These are phyloP conservation scores for Amanita rimosa DNA, from an alignment of 768 basidiomycete genomes.

Conservation along the genomic window DNA sequence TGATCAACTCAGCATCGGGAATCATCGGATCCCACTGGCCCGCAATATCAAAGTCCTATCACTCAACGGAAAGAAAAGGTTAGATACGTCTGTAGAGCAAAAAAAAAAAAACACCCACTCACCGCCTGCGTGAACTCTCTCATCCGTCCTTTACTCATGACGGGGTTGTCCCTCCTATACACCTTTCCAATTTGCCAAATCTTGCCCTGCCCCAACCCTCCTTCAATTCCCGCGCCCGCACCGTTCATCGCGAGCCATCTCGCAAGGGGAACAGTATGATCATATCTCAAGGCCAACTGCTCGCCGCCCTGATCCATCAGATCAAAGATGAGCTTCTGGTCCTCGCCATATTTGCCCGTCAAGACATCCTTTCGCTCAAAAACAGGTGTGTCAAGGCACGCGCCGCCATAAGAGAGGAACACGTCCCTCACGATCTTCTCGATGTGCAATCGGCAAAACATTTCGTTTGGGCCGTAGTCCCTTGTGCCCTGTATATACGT, in stretches of 20 bases:
- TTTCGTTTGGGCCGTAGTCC: constrained; percentile 88
- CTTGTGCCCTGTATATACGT: constrained; percentile 62
- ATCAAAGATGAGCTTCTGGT: constrained; percentile 95
- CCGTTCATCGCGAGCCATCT: constrained; percentile 93
- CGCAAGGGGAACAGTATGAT: constrained; percentile 95
- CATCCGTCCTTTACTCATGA: constrained; percentile 97
- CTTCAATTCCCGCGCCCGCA: constrained; percentile 2
- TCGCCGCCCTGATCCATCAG: constrained; percentile 97
- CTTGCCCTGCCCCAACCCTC: constrained; percentile 57
- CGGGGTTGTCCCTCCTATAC: constrained; percentile 91
- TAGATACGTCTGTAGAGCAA: not conserved
- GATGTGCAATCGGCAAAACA: constrained; percentile 85
- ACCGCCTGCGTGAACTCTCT: constrained; percentile 98
- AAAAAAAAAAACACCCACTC: constrained; percentile 13
- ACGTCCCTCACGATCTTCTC: constrained; percentile 80
- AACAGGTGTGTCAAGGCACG: constrained; percentile 94
- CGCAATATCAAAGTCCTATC: constrained; percentile 89
- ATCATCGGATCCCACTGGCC: constrained; percentile 96
- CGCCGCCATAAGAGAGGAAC: constrained; percentile 83
- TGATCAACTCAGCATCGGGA: constrained; percentile 87
- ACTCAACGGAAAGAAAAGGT: not conserved
- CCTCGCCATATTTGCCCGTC: constrained; percentile 96
- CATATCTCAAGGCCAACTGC: constrained; percentile 87
- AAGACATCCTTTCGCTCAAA: constrained; percentile 97
- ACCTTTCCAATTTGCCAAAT: constrained; percentile 99